Base-by-base conservation (phyloP, 768 basidiomycete species). In the Tulasnella sp. region DNA sequence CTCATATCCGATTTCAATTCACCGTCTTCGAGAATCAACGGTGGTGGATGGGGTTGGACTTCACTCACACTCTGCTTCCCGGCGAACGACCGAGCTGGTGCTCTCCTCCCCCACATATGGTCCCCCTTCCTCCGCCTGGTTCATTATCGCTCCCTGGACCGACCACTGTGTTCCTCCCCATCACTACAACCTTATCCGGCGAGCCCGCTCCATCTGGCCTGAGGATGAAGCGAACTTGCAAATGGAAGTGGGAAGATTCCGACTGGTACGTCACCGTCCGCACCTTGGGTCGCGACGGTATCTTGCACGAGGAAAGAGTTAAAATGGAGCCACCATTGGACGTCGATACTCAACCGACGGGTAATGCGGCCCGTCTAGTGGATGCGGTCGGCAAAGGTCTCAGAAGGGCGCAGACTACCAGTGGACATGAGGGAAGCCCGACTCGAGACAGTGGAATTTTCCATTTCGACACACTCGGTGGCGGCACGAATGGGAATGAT, bases 11-110 rank as follows among this genome's bases (percentile, higher is more conserved):
- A n/a, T 81, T 77, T 73, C 67, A 32, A 23, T 96, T 96, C 82
- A 94, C 92, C n/a, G 85, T 96, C 15, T 91, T 94, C 82, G 95
- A 98, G 84, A 97, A 97, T 84, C 95, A 98, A 84, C 88, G 96
- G 7, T 97, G 96, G 96, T 98, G 96, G 96, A 90, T 98, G 89
- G 95, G 93, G 16, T 88, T 98, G 67, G 96, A 98, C 84, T 98
- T 94, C 94, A 97, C 96, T 1, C 92, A 93, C 3, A 95, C 95
- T 0, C 88, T 98, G 10, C 88, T 98, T 20, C 96, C 96, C 0
- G 89, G 89, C 23, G 96, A 98, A 82, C 91, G 95, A 5, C 94
- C 96, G 0, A 93, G 93, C 1, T 98, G 95, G 96, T 94, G 85
- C 86, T 84, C 88, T 85, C 85, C 39, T 83, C 55, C 35, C 42